Evolutionary conservation across 108 stramenopile species (phyloP).

Genomic region (Aurantiochytrium sp.): DNA sequence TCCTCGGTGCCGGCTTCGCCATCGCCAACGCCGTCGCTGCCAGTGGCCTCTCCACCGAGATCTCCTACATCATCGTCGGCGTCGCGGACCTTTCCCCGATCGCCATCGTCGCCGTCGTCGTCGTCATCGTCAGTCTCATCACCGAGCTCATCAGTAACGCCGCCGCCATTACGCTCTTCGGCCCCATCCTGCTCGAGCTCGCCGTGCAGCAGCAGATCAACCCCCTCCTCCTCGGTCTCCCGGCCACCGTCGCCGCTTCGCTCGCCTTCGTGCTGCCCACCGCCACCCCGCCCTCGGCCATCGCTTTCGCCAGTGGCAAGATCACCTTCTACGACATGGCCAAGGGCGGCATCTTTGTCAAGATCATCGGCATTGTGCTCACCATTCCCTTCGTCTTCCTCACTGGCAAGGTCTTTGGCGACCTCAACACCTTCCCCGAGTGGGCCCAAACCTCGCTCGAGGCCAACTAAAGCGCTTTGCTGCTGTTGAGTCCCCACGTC

Average conservation of each 20-base stretch:
- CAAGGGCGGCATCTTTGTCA: neutral
- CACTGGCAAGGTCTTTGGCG: neutral
- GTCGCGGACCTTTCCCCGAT: neutral
- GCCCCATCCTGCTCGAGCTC: neutral
- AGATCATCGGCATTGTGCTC: neutral
- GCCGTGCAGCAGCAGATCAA: neutral
- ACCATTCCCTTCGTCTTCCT: neutral
- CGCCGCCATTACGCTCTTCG: neutral
- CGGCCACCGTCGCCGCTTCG: neutral
- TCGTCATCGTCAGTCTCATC: neutral
- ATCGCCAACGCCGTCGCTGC: neutral
- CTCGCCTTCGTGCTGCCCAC: neutral
- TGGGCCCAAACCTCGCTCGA: neutral
- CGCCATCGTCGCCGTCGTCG: neutral
- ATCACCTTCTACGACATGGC: neutral
- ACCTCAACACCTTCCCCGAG: neutral
- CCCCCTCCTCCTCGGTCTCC: neutral
- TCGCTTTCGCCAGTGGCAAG: neutral
- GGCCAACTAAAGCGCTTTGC: too few species aligned
- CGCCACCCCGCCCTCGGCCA: neutral
- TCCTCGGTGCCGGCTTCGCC: neutral
- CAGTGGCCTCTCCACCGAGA: neutral
- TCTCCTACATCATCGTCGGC: neutral
- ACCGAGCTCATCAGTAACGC: neutral
- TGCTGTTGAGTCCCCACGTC: too few species aligned